Evolutionary conservation across 2,329 filamentous ascomycete genomes (phyloP), one percentile per base, ranked within the genome.

Genomic region (Conoideocrella luteorostrata): DNA sequence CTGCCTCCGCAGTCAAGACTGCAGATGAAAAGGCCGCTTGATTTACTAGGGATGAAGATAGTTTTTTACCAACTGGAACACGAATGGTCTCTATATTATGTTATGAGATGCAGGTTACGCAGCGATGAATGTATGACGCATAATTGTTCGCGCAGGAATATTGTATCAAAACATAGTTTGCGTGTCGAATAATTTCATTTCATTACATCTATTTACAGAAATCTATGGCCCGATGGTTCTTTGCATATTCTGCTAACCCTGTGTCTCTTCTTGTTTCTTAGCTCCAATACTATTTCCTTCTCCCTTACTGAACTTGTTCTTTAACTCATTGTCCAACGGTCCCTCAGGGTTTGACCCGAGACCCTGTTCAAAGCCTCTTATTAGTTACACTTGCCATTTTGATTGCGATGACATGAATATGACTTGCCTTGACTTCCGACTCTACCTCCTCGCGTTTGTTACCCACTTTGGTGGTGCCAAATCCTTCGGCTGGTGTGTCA

Each of bases 281-380:
- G 32, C 30, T 13, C 45, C 42, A n/a, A 47, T 42, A 2, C 37
- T 33, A 15, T 52, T 50, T 13, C 49, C 48, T 38, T 46, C 46
- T 2, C 48, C 52, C 68, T 84, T 84, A 44, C 67, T 65, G 41
- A 82, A 82, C 61, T 81, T 84, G 36, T 76, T 71, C 56, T 78
- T 67, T 2, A 80, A 63, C 12, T 70, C 67, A 41, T 84, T 75
- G 29, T 84, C 82, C 39, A 87, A 67, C 1, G 74, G 65, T 4
- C 78, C 78, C 54, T 73, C 74, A 11, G 85, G 85, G 72, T 89
- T 89, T 5, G 78, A 83, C 10, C 65, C 52, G 29, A 86, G 68
- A 44, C 67, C 67, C 71, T 78, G 48, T 22, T 6, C 5, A 12
- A 7, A 21, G 7, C 4, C 9, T 21, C 7, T 1, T n/a, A 13